Percentiles rank a stretch among this genome's conserved stretches.
Evolutionary conservation across 2,329 filamentous ascomycete species (phyloP).

Genomic region (Penicillium verrucosum): DNA sequence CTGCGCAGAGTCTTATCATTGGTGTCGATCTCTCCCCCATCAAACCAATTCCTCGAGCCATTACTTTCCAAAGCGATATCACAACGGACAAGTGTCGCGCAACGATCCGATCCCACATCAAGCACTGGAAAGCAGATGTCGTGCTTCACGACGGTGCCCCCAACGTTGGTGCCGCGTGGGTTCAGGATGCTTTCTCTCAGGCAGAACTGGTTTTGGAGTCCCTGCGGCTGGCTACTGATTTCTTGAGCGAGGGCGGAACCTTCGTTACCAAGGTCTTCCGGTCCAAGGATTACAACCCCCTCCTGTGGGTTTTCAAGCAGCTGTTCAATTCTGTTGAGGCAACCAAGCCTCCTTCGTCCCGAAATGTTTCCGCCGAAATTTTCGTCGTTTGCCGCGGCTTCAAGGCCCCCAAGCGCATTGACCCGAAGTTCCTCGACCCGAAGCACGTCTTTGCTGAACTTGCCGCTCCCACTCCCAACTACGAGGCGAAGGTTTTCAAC

Average conservation of each 20-base stretch:
- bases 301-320: conserved; percentile 97
- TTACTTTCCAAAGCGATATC: conserved; percentile 96
- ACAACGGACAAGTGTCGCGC: conserved; percentile 94
- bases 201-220: conserved; percentile 87
- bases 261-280: conserved; percentile 98
- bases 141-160: conserved; percentile 96
- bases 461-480: conserved; percentile 80
- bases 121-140: conserved; percentile 93
- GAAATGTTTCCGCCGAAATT: conserved; percentile 96
- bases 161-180: conserved; percentile 97
- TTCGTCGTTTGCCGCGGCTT: conserved; percentile 95
- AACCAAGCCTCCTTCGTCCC: conserved; percentile 91
- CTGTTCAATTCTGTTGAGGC: conserved; percentile 93
- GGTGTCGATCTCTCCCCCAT: conserved; percentile 94
- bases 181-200: conserved; percentile 97
- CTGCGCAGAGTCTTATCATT: conserved; percentile 80
- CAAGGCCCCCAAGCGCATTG: conserved; percentile 90
- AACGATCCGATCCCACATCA: conserved; percentile 83
- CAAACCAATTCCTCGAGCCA: conserved; percentile 89
- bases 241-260: conserved; percentile 80
- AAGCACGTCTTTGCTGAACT: conserved; percentile 89
- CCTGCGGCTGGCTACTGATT: conserved; percentile 91
- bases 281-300: conserved; percentile 92
- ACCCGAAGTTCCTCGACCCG: conserved; percentile 88
- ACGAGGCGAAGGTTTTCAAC: conserved; percentile 97